A percentile compares a stretch with the other conserved stretches of the same genome.
phyloP scores from a whole-genome alignment of 2,329 filamentous ascomycete genomes.

The Fusarium chlamydosporum region DNA sequence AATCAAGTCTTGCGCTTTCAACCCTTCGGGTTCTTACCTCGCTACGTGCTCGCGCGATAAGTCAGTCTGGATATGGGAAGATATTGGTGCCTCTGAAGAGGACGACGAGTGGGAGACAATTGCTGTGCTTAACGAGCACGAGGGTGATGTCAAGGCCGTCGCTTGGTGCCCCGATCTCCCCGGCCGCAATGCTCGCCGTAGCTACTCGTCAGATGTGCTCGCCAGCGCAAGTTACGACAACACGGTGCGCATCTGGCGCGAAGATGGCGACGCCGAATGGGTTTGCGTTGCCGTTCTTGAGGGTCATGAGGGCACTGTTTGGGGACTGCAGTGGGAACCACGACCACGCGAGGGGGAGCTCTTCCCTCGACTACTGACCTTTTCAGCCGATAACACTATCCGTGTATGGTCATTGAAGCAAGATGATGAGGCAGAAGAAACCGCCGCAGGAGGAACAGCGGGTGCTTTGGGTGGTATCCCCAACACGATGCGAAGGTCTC shows the following conservation, averaged over 20 bases:
- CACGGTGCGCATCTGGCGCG: slow-evolving; percentile 87
- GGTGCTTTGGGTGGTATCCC: slow-evolving; percentile 74
- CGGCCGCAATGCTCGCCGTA: slow-evolving; percentile 61
- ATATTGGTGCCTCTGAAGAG: slow-evolving; percentile 77
- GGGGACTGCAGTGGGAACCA: slow-evolving; percentile 83
- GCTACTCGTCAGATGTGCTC: slow-evolving; percentile 77
- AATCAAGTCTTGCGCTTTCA: slow-evolving; percentile 85
- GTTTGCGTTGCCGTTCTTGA: slow-evolving; percentile 85
- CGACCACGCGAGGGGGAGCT: slow-evolving; percentile 55
- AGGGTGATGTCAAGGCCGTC: slow-evolving; percentile 94
- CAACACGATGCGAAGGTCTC: slow-evolving; percentile 86
- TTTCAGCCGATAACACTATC: slow-evolving; percentile 85
- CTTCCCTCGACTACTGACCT: slow-evolving; percentile 80
- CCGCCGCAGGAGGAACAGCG: slow-evolving; percentile 54
- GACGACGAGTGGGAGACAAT: slow-evolving; percentile 98
- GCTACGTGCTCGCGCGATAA: slow-evolving; percentile 95
- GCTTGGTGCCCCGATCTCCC: slow-evolving; percentile 85
- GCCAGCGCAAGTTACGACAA: slow-evolving; percentile 96
- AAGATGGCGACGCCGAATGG: slow-evolving; percentile 93
- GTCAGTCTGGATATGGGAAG: slow-evolving; percentile 98
- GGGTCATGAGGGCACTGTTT: slow-evolving; percentile 89
- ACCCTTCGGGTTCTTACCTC: slow-evolving; percentile 80
- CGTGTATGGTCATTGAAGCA: slow-evolving; percentile 80
- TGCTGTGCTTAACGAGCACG: slow-evolving; percentile 93
- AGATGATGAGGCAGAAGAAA: slow-evolving; percentile 59